Conservation (phyloP, 2,329 filamentous ascomycete genomes). For the Rutstroemia sp. region DNA sequence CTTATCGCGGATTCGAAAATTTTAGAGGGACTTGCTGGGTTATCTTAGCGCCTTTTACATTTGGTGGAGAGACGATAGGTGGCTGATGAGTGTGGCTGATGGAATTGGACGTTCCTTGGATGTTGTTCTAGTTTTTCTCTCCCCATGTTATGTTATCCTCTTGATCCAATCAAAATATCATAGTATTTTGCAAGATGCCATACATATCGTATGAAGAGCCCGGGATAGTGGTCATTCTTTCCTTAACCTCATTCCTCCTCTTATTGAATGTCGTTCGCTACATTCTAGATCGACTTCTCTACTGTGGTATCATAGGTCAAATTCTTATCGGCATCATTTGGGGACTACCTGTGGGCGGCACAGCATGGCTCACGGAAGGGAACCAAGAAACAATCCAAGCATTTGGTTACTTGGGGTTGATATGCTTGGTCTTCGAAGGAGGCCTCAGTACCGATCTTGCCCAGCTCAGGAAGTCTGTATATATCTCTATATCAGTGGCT, state of each 20-base stretch:
- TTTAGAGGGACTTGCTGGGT: conserved; percentile 1
- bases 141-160: no score
- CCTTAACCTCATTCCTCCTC: conserved; percentile 54
- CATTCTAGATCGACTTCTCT: conserved; percentile 51
- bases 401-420: conserved; percentile 66
- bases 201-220: conserved; percentile 56
- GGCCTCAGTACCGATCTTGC: conserved; percentile 19
- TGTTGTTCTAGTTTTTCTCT: no score
- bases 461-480: conserved; percentile 48
- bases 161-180: no score
- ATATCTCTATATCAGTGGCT: conserved; percentile 54
- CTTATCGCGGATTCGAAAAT: conserved; percentile 8
- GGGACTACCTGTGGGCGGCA: conserved; percentile 59
- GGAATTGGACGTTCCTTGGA: no score
- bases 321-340: conserved; percentile 63
- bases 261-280: conserved; percentile 52
- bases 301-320: conserved; percentile 67
- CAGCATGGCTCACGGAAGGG: conserved; percentile 46
- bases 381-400: conserved; percentile 51
- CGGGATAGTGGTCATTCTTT: conserved; percentile 49
- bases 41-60: not conserved
- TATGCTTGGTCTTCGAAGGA: conserved; percentile 62
- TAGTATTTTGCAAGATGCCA: conserved; percentile 14
- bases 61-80: not conserved
- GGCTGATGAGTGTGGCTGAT: not conserved